phyloP scores from a whole-genome alignment of 371 early-diverging fungal species.

The Mortierella sp. region DNA sequence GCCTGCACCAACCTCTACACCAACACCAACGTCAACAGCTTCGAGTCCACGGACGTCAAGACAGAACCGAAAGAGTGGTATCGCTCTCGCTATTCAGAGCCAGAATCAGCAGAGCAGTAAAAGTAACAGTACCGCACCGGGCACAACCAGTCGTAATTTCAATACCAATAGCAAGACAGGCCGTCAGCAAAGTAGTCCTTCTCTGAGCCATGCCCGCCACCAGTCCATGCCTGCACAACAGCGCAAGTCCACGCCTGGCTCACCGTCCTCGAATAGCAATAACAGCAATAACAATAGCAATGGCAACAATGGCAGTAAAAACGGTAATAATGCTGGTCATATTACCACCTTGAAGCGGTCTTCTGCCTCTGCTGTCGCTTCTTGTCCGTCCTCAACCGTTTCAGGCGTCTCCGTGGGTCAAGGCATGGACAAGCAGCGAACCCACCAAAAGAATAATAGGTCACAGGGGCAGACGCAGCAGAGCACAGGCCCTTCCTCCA shows the following conservation, averaged over 20 bases:
- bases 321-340: conserved; percentile 2
- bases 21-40: too few relatives aligned
- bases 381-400: conserved; percentile 7
- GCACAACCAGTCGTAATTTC: conserved; percentile 5
- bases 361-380: conserved; percentile 17
- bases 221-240: conserved; percentile 37
- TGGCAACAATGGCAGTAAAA: conserved; percentile 1
- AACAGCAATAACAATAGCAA: conserved; percentile 5
- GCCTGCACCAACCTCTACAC: too few relatives aligned
- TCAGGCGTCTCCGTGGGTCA: conserved; percentile 16
- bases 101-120: conserved; percentile 10
- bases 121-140: not conserved
- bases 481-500: conserved; percentile 13
- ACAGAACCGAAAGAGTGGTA: conserved; percentile 24
- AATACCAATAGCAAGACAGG: conserved; percentile 7
- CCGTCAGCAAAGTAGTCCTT: conserved; percentile 17
- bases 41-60: conserved; percentile 1
- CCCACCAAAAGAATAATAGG: conserved; percentile 14
- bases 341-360: conserved; percentile 20
- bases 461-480: conserved; percentile 5
- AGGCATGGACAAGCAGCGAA: conserved; percentile 11
- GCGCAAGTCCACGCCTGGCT: conserved; percentile 5
- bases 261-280: conserved; percentile 7
- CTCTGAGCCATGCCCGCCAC: conserved; percentile 24
- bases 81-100: conserved; percentile 18